These are phyloP conservation scores for Botryosphaeria dothidea DNA, from an alignment of 2,329 filamentous ascomycete species.

Conservation along the genomic window DNA sequence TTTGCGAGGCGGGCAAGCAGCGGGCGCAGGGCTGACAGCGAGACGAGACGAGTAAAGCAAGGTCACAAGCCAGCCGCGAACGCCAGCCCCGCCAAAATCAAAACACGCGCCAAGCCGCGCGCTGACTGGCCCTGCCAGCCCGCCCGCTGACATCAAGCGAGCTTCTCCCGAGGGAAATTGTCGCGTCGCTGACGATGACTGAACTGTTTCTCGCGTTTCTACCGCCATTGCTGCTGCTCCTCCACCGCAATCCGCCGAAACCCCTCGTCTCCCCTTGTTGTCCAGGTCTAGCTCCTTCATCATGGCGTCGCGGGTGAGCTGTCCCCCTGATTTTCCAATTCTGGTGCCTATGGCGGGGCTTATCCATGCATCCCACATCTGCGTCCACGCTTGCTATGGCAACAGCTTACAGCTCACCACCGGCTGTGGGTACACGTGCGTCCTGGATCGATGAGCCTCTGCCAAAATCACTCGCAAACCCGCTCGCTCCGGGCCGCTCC, in stretches of 20 bases:
- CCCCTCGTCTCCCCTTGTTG: not conserved
- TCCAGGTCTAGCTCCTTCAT: not conserved
- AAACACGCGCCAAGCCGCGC: constrained; percentile 7
- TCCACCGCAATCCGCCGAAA: not conserved
- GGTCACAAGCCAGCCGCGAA: constrained; percentile 10
- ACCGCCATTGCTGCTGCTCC: not conserved
- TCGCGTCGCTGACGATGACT: not conserved
- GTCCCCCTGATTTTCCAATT: not conserved
- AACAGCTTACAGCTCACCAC: not conserved
- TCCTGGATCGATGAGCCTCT: not conserved
- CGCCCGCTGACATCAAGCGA: constrained; percentile 11
- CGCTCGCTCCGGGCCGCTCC: not conserved
- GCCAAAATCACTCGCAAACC: not conserved
- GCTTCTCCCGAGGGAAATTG: not conserved
- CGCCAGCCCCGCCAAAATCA: constrained; percentile 13
- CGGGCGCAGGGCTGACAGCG: not conserved
- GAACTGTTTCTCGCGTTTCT: not conserved
- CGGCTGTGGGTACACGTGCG: not conserved
- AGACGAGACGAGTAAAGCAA: not conserved
- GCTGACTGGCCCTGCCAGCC: constrained; percentile 1
- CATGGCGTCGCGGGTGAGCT: constrained; percentile 16
- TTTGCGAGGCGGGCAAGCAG: not conserved
- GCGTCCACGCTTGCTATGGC: not conserved
- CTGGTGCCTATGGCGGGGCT: not conserved
- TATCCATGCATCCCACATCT: not conserved